Base-by-base conservation (phyloP, 495 filamentous ascomycete species). In the Aspergillus sclerotioniger region DNA sequence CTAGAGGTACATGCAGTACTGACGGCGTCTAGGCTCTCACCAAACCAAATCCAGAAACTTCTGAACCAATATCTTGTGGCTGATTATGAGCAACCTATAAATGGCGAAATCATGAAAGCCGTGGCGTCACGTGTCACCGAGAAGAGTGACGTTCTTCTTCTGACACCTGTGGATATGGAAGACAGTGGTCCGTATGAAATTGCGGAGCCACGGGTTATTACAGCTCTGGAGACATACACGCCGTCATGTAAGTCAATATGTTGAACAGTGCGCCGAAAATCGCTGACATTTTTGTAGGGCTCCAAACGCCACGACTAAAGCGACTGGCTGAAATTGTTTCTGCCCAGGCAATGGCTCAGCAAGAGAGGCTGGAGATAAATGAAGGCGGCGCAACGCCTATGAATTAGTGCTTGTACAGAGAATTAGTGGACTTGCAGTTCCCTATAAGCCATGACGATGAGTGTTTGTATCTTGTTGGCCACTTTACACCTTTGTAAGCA, bases 181-280 rank as follows among this genome's bases (percentile, higher is more conserved):
- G 95, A 99, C 72, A 96, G 91, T 63, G 95, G 95, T n/a, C 95
- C 94, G 37, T 99, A 98, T 68, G 95, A 98, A 73, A 98, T 99
- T 67, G 93, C 95, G 19, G 95, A 98, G 69, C 95, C 95, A 20
- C 84, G 95, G 58, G 88, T 89, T 29, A 99, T 99, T 68, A 96
- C 91, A 1, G 95, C 95, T 31, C 70, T 99, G 65, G 95, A 99
- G 78, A 99, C 95, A 8, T 98, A 98, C 70, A 96, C 94, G 17
- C 95, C 94, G 33, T 94, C 91, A 17, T 97, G 90, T 92, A 77
- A 76, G 88, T 83, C 56, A 20, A 50, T 19, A 5, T 29, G 31
- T 9, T 32, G 3, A 37, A 46, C 21, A 21, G 19, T 13, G 3
- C 41, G 37, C 10, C 44, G 16, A 35, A 16, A 12, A 12, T 58